A percentile compares a stretch with the other conserved stretches of the same genome.
Evolutionary conservation across 768 basidiomycete genomes (phyloP).

Genomic region (Termitomyces sp.): DNA sequence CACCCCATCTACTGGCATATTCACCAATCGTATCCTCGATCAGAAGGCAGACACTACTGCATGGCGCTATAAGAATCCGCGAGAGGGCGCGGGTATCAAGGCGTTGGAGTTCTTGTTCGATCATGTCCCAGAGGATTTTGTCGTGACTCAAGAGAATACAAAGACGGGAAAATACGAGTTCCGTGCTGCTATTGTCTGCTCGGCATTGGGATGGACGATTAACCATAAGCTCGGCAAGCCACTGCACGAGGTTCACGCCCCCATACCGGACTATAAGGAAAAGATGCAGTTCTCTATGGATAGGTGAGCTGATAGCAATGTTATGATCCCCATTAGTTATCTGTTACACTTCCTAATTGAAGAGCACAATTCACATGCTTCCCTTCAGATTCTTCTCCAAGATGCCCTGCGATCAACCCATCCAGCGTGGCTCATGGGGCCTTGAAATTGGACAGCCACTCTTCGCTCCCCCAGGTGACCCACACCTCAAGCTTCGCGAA

Average conservation of each 20-base stretch:
- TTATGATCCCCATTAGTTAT: not conserved
- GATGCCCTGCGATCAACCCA: not conserved
- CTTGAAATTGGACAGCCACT: constrained; percentile 38
- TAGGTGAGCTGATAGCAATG: constrained; percentile 28
- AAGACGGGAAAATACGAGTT: constrained; percentile 41
- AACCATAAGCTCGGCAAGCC: constrained; percentile 43
- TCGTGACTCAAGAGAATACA: constrained; percentile 38
- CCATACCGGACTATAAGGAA: constrained; percentile 47
- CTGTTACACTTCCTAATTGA: constrained; percentile 10
- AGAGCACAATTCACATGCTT: constrained; percentile 13
- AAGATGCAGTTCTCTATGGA: constrained; percentile 49
- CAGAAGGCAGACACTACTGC: not conserved
- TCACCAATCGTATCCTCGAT: constrained; percentile 43
- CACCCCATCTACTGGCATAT: constrained; percentile 29
- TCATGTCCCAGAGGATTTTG: constrained; percentile 52
- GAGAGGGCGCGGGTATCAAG: not conserved
- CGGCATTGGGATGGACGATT: constrained; percentile 50
- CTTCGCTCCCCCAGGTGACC: constrained; percentile 37
- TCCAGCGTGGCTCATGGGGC: not conserved
- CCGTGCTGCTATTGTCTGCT: constrained; percentile 41
- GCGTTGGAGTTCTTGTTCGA: constrained; percentile 39
- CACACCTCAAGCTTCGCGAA: constrained; percentile 31
- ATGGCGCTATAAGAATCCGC: not conserved
- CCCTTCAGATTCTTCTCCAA: not conserved
- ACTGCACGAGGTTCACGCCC: constrained; percentile 42